These are phyloP conservation scores for Globisporangium paddicum DNA, from an alignment of 352 stramenopile genomes.

Conservation along the genomic window DNA sequence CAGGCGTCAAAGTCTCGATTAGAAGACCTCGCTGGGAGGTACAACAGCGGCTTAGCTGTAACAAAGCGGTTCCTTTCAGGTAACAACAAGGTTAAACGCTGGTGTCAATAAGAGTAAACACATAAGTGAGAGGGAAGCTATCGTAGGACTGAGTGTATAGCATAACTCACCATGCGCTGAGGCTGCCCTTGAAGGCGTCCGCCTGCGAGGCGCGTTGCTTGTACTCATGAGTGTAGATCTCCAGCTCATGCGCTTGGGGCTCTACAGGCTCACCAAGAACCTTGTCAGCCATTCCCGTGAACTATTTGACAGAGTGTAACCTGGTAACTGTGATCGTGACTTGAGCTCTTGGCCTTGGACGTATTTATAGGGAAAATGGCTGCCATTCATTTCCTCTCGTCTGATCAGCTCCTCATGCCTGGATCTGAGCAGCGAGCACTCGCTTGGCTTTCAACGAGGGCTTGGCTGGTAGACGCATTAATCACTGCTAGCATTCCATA, in stretches of 20 bases:
- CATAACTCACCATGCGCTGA: constrained; percentile 23
- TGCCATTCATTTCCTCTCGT: not conserved
- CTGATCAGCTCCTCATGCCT: not conserved
- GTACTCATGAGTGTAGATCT: constrained; percentile 34
- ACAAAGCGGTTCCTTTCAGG: constrained; percentile 31
- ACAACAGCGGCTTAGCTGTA: constrained; percentile 25
- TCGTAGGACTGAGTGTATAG: too few species aligned
- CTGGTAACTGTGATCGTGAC: not conserved
- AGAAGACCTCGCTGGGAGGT: constrained; percentile 39
- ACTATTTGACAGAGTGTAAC: not conserved
- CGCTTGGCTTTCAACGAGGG: not conserved
- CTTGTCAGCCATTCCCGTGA: not conserved
- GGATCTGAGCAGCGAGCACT: not conserved
- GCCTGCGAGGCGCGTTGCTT: constrained; percentile 14
- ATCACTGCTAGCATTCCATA: too few species aligned
- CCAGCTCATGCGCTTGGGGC: constrained; percentile 27
- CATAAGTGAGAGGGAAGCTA: too few species aligned
- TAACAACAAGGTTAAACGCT: too few species aligned
- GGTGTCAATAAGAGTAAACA: too few species aligned
- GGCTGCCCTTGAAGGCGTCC: constrained; percentile 16
- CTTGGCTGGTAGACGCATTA: not conserved
- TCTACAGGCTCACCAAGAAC: not conserved
- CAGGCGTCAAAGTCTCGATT: constrained; percentile 35
- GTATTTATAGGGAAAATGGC: constrained; percentile 1
- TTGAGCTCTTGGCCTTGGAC: not conserved